A percentile compares a stretch with the other conserved stretches of the same genome.
phyloP scores from a whole-genome alignment of 2,329 filamentous ascomycete species.

The Aspergillus pseudonomiae region DNA sequence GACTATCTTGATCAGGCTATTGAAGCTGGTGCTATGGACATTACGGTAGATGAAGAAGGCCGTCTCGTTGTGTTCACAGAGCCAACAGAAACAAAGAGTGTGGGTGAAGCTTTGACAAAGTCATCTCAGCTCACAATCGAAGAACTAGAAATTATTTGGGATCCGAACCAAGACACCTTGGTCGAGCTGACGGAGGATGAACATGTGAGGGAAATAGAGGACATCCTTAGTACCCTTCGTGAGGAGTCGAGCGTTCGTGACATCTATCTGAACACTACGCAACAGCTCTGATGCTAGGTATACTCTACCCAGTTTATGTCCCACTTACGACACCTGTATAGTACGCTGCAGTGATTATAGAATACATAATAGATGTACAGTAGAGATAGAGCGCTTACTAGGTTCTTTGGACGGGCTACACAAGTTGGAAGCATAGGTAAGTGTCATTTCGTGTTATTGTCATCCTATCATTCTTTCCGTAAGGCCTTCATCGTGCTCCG shows the following conservation, averaged over 20 bases:
- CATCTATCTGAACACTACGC: slow-evolving; percentile 70
- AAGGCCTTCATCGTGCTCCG: slow-evolving; percentile 80
- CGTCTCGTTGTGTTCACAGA: slow-evolving; percentile 72
- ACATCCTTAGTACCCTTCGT: slow-evolving; percentile 57
- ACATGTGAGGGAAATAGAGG: slow-evolving; percentile 59
- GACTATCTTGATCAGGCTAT: slow-evolving; percentile 79
- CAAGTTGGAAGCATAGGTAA: neutral
- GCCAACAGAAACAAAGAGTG: slow-evolving; percentile 64
- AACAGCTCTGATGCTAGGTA: slow-evolving; percentile 26
- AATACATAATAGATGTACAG: neutral
- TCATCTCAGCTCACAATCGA: slow-evolving; percentile 68
- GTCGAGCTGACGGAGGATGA: slow-evolving; percentile 63
- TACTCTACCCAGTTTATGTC: slow-evolving; percentile 1
- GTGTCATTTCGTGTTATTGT: neutral
- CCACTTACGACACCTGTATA: neutral
- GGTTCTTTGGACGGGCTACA: neutral
- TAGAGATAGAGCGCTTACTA: neutral
- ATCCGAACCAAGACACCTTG: slow-evolving; percentile 77
- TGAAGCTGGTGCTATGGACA: slow-evolving; percentile 72
- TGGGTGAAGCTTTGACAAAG: slow-evolving; percentile 65
- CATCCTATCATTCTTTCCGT: slow-evolving; percentile 49
- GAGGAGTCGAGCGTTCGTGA: slow-evolving; percentile 75
- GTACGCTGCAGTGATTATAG: neutral
- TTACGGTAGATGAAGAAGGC: slow-evolving; percentile 64
- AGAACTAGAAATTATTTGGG: slow-evolving; percentile 81